A percentile compares a stretch with the other conserved stretches of the same genome.
These are phyloP conservation scores for Metschnikowia lunata DNA, from an alignment of 805 yeast species.

Conservation along the genomic window DNA sequence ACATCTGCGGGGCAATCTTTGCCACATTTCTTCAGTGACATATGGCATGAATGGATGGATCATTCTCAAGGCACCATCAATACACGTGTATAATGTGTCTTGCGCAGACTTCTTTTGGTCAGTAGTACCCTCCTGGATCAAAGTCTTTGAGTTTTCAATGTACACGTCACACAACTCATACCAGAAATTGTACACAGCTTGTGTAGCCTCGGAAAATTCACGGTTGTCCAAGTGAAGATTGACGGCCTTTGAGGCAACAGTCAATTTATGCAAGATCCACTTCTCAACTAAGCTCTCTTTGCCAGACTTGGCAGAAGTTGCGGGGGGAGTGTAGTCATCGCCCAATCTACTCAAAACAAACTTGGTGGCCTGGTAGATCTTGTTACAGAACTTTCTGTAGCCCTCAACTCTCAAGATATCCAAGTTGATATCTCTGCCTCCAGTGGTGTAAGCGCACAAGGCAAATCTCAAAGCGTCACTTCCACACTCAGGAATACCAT, in stretches of 20 bases:
- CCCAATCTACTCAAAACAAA: constrained; percentile 93
- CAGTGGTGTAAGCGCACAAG: constrained; percentile 95
- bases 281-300: constrained; percentile 88
- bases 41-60: constrained; percentile 99
- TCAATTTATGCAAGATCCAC: constrained; percentile 90
- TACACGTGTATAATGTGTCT: constrained; percentile 88
- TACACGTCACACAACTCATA: constrained; percentile 94
- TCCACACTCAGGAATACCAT: constrained; percentile 99
- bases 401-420: constrained; percentile 97
- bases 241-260: constrained; percentile 61
- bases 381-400: constrained; percentile 98
- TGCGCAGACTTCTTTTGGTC: constrained; percentile 85
- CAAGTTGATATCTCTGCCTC: constrained; percentile 96
- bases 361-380: constrained; percentile 98
- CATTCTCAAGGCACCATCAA: constrained; percentile 84
- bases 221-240: constrained; percentile 71
- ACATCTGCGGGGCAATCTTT: constrained; percentile 86
- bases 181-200: constrained; percentile 91
- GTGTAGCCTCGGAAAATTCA: constrained; percentile 86
- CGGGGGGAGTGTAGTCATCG: constrained; percentile 79
- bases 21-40: constrained; percentile 98
- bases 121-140: constrained; percentile 86
- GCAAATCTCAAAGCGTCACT: constrained; percentile 98
- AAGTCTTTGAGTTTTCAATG: constrained; percentile 93
- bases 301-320: constrained; percentile 58